A percentile compares a stretch with the other conserved stretches of the same genome.
Evolutionary conservation across 306 rosid genomes (phyloP).

Genomic region (Alnus rubra): DNA sequence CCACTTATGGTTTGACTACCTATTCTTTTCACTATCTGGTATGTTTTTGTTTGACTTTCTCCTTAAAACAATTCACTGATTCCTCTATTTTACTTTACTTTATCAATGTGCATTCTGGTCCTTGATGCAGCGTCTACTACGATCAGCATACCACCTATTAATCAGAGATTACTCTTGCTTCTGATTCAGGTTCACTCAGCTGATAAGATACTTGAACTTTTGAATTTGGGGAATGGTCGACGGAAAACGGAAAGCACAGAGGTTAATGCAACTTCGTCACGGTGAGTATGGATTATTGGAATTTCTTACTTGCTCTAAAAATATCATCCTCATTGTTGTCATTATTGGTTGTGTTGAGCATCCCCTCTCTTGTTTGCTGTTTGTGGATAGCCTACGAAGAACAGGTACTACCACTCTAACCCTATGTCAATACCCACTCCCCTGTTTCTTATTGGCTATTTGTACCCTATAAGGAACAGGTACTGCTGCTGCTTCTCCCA

Average conservation of each 20-base stretch:
- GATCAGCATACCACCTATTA: conserved; percentile 4
- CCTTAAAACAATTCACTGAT: neutral
- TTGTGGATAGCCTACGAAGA: neutral
- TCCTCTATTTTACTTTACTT: neutral
- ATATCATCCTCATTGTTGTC: neutral
- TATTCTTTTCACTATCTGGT: neutral
- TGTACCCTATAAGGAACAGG: neutral
- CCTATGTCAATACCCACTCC: neutral
- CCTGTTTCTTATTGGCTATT: neutral
- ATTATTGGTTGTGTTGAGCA: neutral
- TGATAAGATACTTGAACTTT: conserved; percentile 63
- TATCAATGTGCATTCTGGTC: neutral
- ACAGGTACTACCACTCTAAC: neutral
- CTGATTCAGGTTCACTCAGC: conserved; percentile 61
- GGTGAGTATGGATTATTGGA: conserved; percentile 29
- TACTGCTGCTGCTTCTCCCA: neutral
- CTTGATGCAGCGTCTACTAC: neutral
- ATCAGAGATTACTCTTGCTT: conserved; percentile 5
- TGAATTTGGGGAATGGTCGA: conserved; percentile 63
- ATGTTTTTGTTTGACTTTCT: neutral
- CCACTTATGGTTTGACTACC: neutral
- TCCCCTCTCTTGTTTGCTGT: neutral
- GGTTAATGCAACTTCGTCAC: conserved; percentile 63
- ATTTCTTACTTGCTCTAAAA: conserved; percentile 15
- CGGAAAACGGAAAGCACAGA: conserved; percentile 67